Evolutionary conservation across 148 eudicot genomes (phyloP), one percentile per base, ranked within the genome.

Genomic region (Spergularia marina): DNA sequence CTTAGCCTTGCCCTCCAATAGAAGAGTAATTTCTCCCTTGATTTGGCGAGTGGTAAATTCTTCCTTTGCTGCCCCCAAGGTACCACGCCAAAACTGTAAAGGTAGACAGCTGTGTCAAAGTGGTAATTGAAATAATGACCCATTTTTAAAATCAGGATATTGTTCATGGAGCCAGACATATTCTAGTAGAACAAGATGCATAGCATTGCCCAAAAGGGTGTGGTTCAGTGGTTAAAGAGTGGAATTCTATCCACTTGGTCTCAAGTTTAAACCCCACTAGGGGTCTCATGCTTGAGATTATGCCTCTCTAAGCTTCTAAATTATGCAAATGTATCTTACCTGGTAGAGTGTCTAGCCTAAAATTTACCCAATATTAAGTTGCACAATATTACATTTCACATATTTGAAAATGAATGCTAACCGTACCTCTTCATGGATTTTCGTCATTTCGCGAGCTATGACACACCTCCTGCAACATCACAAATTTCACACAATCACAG

Each of bases 401-500:
- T 51, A 25, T 12, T 21, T 68, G n/a, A 40, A 65, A 15, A 36
- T 30, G 25, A 8, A 12, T 59, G 34, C 49, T 20, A 71, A 49
- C 14, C 80, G 74, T 78, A 95, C 99, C 96, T 95, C 92, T 89
- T 95, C 99, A 82, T 95, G 97, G 55, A 92, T 81, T 84, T 95
- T 95, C 63, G 99, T 95, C 84, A 92, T 89, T 82, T 95, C 99
- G 63, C 99, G 91, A 72, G 97, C 99, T 78, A 92, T 81, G 77
- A 92, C 99, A 82, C 97, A 95, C 74, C 80, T 86, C 86, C 99
- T 95, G 86, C 80, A 83, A 70, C 60, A 77, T 78, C 66, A 74
- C 34, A 67, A 68, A 78, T 58, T 25, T 69, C 36, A 77, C 54
- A 76, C 10, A 20, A 76, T 71, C 59, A 77, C 40, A 73, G 15